Base-by-base conservation (phyloP, 805 yeast genomes). In the Candida arabinofermentans region DNA sequence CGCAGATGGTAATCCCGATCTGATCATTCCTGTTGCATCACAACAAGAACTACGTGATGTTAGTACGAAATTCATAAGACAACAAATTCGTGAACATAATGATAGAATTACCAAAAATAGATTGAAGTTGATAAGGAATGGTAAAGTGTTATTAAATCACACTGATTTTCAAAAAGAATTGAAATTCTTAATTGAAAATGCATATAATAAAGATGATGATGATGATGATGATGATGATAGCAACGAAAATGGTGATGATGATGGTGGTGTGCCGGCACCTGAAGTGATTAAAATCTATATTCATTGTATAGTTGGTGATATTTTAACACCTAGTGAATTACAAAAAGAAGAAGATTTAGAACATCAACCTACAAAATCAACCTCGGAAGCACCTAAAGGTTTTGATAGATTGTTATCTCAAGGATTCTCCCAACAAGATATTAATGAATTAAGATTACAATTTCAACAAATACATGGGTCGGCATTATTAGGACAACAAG, bases 331-430 rank as follows among this genome's bases (percentile, higher is more conserved):
- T 0, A 75, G 70, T 13, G 86, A 83, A 54, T 61, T 86, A 23
- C 69, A 65, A 1, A 67, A 75, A 34, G 95, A 86, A 51, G 77
- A 72, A 37, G 74, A 72, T 38, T 51, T 77, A 38, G 90, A 84
- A 54, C 65, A 65, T 39, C 75, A 72, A 8, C 84, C 79, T 16
- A 68, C 66, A 24, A 65, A 66, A 36, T 61, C 75, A 2, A 79
- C 85, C 0, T 58, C 72, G 1, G 87, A 86, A 1, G 89, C 87
- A 12, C 81, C 83, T 3, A 75, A 81, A 13, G 96, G 97, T 2
- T 87, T 90, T 59, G 96, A 90, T 60, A 65, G 96, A 32, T 67
- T 90, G 39, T 70, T 89, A 14, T 77, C 80, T 24, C 90, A 89
- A 34, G 97, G 97, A 8, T 86, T 90, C 57, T 73, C 86, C 4